Conservation (phyloP, 1,139 yeast genomes). For the Pichia sp. region DNA sequence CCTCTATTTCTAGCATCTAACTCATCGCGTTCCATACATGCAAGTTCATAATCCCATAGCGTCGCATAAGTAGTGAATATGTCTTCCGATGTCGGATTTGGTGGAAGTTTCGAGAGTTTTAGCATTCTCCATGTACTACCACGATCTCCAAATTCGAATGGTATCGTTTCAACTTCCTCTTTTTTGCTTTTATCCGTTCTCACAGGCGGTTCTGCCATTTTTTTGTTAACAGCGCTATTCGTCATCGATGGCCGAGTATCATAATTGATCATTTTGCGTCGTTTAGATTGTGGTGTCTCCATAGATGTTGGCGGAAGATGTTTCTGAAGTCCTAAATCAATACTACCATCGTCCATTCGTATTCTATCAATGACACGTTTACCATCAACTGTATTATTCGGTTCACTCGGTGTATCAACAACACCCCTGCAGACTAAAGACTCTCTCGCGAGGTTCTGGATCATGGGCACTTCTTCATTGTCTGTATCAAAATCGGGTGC, state of each 20-base stretch:
- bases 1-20: slow-evolving; percentile 17
- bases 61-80: slow-evolving; percentile 12
- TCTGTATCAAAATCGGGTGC: slow-evolving; percentile 22
- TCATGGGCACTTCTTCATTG: slow-evolving; percentile 15
- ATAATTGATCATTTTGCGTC: slow-evolving; percentile 10
- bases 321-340: slow-evolving; percentile 10
- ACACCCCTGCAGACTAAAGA: too few species aligned
- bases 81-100: slow-evolving; percentile 6
- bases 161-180: slow-evolving; percentile 6
- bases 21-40: slow-evolving; percentile 28
- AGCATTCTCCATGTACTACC: slow-evolving; percentile 33
- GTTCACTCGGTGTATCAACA: slow-evolving; percentile 6
- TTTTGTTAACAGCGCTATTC: background rate
- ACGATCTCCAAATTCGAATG: slow-evolving; percentile 29
- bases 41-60: slow-evolving; percentile 20
- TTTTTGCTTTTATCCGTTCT: background rate
- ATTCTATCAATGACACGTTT: slow-evolving; percentile 6
- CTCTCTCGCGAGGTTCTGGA: too few species aligned
- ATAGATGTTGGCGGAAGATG: too few species aligned
- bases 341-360: slow-evolving; percentile 10
- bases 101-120: slow-evolving; percentile 22
- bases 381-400: slow-evolving; percentile 14
- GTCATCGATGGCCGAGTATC: background rate
- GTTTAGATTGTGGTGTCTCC: too few species aligned
- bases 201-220: background rate